A percentile compares a stretch with the other conserved stretches of the same genome.
These are phyloP conservation scores for Pelargonium exstipulatum DNA, from an alignment of 441 rosid genomes.

Conservation along the genomic window DNA sequence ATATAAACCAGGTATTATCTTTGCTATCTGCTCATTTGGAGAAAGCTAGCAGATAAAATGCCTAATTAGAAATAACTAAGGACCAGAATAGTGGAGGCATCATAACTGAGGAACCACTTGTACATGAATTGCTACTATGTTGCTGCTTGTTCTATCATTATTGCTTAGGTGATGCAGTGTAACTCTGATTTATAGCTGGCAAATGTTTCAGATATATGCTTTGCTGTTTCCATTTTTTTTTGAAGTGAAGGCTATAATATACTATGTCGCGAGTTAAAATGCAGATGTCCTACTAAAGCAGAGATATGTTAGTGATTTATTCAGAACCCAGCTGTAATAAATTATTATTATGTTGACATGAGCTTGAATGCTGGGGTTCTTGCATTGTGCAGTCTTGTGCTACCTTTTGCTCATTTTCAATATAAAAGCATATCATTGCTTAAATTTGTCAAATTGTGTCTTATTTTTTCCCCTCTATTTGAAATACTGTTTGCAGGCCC, in stretches of 20 bases:
- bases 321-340: too few species aligned
- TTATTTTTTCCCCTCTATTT: too few species aligned
- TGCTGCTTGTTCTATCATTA: background rate
- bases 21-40: background rate
- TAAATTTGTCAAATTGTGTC: too few species aligned
- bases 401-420: background rate
- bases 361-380: too few species aligned
- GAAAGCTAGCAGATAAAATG: background rate
- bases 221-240: background rate
- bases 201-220: background rate
- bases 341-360: too few species aligned
- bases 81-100: background rate
- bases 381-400: background rate
- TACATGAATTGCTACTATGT: background rate
- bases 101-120: background rate
- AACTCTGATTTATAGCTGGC: too few species aligned
- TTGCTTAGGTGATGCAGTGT: background rate
- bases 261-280: background rate
- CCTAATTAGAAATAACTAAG: background rate
- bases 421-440: background rate
- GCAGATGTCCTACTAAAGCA: too few species aligned
- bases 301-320: too few species aligned
- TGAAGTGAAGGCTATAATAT: background rate
- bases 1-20: too few species aligned
- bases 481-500: too few species aligned